A percentile compares a stretch with the other conserved stretches of the same genome.
Evolutionary conservation across 352 stramenopile genomes (phyloP).

Genomic region (Thraustochytrium sp.): DNA sequence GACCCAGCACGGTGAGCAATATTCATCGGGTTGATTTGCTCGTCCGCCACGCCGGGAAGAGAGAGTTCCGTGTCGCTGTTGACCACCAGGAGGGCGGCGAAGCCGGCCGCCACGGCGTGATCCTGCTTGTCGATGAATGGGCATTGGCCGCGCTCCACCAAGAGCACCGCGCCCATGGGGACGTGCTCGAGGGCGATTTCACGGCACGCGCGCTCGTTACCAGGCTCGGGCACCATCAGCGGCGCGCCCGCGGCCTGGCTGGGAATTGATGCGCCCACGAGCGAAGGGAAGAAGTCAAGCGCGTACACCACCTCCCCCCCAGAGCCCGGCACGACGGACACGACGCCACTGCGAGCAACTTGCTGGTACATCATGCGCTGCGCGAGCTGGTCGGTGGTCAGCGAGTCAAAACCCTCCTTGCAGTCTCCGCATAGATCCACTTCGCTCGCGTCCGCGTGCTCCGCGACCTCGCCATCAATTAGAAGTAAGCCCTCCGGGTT

Average conservation of each 20-base stretch:
- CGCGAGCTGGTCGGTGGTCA: background rate
- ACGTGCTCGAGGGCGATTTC: background rate
- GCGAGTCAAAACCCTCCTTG: background rate
- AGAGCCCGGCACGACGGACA: background rate
- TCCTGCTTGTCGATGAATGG: background rate
- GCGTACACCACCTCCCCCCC: background rate
- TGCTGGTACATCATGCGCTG: background rate
- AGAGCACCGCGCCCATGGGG: background rate
- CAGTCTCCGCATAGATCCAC: background rate
- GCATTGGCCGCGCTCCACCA: background rate
- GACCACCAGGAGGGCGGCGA: background rate
- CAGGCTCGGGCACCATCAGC: background rate
- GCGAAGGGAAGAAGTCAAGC: background rate
- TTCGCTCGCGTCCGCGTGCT: background rate
- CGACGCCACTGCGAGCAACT: background rate
- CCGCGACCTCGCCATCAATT: background rate
- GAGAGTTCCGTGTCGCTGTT: background rate
- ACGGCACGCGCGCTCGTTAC: background rate
- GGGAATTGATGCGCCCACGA: background rate
- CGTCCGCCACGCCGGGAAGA: background rate
- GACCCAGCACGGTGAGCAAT: background rate
- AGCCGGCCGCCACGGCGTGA: background rate
- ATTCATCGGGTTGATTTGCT: background rate
- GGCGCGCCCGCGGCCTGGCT: background rate
- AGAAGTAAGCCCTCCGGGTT: background rate